Conservation (phyloP, 805 yeast genomes). For the Saccharomyces jurei region DNA sequence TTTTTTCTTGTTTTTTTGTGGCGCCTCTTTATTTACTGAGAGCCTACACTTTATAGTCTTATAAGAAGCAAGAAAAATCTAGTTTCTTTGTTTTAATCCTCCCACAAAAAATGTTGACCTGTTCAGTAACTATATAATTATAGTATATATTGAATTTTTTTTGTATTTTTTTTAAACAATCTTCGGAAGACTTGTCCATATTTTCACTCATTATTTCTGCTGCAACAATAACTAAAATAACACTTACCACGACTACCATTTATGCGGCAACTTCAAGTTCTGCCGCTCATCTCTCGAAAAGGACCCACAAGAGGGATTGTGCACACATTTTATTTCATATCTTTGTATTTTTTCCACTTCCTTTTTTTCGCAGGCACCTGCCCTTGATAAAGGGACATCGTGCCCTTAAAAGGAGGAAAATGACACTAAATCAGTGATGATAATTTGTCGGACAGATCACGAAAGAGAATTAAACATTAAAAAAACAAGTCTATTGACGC, state of each 20-base stretch:
- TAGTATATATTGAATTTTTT: neutral
- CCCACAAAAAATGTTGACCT: neutral
- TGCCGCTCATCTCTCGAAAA: neutral
- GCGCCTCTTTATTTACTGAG: neutral
- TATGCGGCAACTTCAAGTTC: neutral
- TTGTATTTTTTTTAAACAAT: neutral
- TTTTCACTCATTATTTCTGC: neutral
- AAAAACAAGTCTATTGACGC: neutral
- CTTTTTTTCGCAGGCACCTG: neutral
- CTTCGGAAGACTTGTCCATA: neutral
- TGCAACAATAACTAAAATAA: neutral
- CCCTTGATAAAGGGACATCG: neutral
- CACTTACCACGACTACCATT: neutral
- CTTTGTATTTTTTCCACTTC: neutral
- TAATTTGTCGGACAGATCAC: neutral
- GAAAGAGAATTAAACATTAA: too few species aligned
- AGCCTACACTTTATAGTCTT: neutral
- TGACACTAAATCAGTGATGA: neutral
- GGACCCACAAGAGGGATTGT: neutral
- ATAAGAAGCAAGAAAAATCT: neutral
- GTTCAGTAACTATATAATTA: neutral
- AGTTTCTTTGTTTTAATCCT: neutral
- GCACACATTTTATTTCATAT: neutral
- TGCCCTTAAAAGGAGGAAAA: neutral
- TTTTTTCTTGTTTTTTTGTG: neutral